Base-by-base conservation (phyloP, 2,329 filamentous ascomycete species). In the Aspergillus melleus region DNA sequence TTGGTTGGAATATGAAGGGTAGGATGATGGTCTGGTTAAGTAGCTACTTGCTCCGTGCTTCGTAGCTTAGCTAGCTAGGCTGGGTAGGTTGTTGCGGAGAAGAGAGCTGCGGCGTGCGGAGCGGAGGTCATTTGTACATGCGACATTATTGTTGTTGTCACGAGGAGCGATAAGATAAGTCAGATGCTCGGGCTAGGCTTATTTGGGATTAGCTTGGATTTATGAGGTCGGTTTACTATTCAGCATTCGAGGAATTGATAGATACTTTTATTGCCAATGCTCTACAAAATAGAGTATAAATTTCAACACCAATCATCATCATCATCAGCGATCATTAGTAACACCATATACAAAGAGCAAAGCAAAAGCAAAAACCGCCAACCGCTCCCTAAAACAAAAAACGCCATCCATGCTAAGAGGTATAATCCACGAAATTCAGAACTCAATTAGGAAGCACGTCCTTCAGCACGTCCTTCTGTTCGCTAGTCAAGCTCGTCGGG, bases 391-490 rank as follows among this genome's bases (percentile, higher is more conserved):
- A 9, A 29, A 24, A 29, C 9, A 2, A 8, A 64, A 8, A 71
- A 74, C 71, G 66, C 67, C 67, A 61, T 56, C 51, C 59, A 70
- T 72, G 68, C 65, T 61, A 54, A 52, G 11, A 30, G 36, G 42
- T 51, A 39, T 16, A 36, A 53, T 36, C 29, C 32, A 36, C 32
- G 4, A 36, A 36, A 36, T 16, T 29, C 8, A 29, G 6, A 16
- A 39, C 20, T 54, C 47, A 24, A 30, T 72, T 55, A 73, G 77
- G 84, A 58, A 99, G 80, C 69, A 96, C 90, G 69, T 93, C 89
- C 77, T 84, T 90, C 65, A 99, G 77, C 73, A 89, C 84, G 64
- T 87, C 80, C 82, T 96, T 98, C 79, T 98, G 94, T 4, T 84
- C 80, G 8, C 84, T 59, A 4, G 91, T 94, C 76, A 99, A 77